Conservation (phyloP, 768 basidiomycete genomes). For the Astraeus odoratus region DNA sequence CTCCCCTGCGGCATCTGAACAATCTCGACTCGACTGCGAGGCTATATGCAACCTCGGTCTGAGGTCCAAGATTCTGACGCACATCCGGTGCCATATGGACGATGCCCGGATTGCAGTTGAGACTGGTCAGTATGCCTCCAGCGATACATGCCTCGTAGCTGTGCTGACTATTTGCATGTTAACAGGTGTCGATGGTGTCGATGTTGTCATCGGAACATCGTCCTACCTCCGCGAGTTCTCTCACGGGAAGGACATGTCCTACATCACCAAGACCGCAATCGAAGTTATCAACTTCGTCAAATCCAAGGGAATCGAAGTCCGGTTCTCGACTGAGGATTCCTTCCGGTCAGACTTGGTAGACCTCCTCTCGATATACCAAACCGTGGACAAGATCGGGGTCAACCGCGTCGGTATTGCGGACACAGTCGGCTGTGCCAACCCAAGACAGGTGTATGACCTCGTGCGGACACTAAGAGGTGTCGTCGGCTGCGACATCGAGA, state of each 20-base stretch:
- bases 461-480: slow-evolving; percentile 95
- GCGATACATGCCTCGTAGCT: neutral
- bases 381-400: slow-evolving; percentile 98
- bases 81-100: slow-evolving; percentile 99
- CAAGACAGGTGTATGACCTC: slow-evolving; percentile 96
- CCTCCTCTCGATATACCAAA: slow-evolving; percentile 96
- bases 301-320: slow-evolving; percentile 98
- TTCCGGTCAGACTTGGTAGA: slow-evolving; percentile 99
- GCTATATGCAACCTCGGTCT: slow-evolving; percentile 98
- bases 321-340: slow-evolving; percentile 98
- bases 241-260: slow-evolving; percentile 99
- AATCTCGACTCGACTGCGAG: slow-evolving; percentile 90
- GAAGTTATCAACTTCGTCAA: slow-evolving; percentile 99
- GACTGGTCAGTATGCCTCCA: slow-evolving; percentile 55
- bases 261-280: slow-evolving; percentile 98
- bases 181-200: slow-evolving; percentile 94
- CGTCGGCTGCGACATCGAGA: slow-evolving; percentile 95
- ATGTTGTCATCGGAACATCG: slow-evolving; percentile 98
- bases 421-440: slow-evolving; percentile 98
- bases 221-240: slow-evolving; percentile 99
- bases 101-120: slow-evolving; percentile 98
- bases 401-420: slow-evolving; percentile 99
- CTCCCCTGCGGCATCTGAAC: slow-evolving; percentile 94
- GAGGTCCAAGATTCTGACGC: slow-evolving; percentile 94
- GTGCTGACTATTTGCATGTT: slow-evolving; percentile 1